These are phyloP conservation scores for Heterobasidion occidentale DNA, from an alignment of 1,284 basidiomycete species.

Conservation along the genomic window DNA sequence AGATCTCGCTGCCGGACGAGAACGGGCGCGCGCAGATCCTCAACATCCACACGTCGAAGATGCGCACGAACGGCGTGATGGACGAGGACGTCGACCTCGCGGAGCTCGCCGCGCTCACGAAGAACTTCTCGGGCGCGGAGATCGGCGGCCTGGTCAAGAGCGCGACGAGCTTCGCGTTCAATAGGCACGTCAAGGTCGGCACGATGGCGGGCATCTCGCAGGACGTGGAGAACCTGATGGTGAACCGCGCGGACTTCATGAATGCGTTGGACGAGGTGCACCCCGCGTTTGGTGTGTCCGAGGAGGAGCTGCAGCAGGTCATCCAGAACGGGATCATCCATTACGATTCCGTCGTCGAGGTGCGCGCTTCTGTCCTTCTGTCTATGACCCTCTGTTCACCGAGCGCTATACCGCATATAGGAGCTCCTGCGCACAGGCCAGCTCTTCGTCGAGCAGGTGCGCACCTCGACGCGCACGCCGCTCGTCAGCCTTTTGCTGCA, in stretches of 20 bases:
- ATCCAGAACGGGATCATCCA: constrained; percentile 98
- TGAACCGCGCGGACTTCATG: constrained; percentile 86
- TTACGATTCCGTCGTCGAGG: constrained; percentile 71
- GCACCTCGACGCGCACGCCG: constrained; percentile 84
- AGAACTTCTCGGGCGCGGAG: constrained; percentile 98
- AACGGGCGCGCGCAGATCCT: constrained; percentile 91
- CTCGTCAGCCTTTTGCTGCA: constrained; percentile 89
- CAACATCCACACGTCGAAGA: constrained; percentile 92
- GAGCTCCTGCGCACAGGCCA: constrained; percentile 86
- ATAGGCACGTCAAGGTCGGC: constrained; percentile 93
- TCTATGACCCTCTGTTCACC: constrained; percentile 1
- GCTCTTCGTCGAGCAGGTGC: constrained; percentile 93
- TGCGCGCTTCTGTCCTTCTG: constrained; percentile 28
- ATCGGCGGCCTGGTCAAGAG: constrained; percentile 96
- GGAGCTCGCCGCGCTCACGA: constrained; percentile 83
- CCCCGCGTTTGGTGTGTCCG: constrained; percentile 95
- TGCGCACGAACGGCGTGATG: constrained; percentile 91
- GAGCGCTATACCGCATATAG: constrained; percentile 29
- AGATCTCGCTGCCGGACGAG: constrained; percentile 96
- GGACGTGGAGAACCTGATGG: constrained; percentile 90
- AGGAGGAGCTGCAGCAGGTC: constrained; percentile 92
- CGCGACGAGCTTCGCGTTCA: constrained; percentile 97
- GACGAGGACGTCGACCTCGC: constrained; percentile 78
- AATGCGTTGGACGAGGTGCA: constrained; percentile 93
- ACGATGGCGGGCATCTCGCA: constrained; percentile 95